Conservation (phyloP, 129 eudicot genomes). For the Chrysanthemum makinoi region DNA sequence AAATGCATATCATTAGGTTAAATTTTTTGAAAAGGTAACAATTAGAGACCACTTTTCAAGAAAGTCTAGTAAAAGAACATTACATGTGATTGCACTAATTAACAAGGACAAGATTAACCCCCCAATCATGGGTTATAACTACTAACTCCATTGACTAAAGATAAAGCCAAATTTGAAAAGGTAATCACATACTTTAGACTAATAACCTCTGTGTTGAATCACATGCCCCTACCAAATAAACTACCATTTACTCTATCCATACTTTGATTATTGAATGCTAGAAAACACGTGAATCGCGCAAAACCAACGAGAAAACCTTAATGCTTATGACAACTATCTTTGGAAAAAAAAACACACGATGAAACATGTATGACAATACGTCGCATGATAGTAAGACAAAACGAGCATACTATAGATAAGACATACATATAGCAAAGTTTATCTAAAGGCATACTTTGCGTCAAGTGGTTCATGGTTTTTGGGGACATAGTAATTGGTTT, state of each 20-base stretch:
- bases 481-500: conserved; percentile 34
- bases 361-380: neutral
- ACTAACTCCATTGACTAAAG: conserved; percentile 18
- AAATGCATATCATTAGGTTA: too few species aligned
- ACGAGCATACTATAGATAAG: neutral
- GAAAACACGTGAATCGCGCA: conserved; percentile 1
- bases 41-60: too few species aligned
- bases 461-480: conserved; percentile 32
- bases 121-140: conserved; percentile 34
- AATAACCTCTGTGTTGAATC: conserved; percentile 18
- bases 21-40: too few species aligned
- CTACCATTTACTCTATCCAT: neutral
- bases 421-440: conserved; percentile 19
- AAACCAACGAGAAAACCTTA: neutral
- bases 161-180: conserved; percentile 24
- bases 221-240: conserved; percentile 20
- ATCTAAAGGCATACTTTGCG: conserved; percentile 32
- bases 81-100: neutral
- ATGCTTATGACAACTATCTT: neutral
- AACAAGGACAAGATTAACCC: conserved; percentile 27
- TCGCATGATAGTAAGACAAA: conserved; percentile 18
- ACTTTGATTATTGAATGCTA: conserved; percentile 17
- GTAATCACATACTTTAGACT: conserved; percentile 25
- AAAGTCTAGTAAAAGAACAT: neutral
- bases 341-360: neutral